phyloP scores from a whole-genome alignment of 306 rosid genomes.

The Casuarina cunninghamiana region DNA sequence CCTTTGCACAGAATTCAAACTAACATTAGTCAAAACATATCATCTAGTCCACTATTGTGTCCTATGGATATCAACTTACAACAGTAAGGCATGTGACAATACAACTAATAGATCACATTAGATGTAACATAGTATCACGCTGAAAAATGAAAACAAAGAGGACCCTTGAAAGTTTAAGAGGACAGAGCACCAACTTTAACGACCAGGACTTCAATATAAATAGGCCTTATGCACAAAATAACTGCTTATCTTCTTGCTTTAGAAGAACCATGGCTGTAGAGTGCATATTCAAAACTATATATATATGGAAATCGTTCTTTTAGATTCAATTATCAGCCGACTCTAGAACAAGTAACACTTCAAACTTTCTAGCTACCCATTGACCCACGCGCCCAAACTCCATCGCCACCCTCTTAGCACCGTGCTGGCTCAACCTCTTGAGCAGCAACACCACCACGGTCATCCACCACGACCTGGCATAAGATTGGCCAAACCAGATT shows the following conservation, averaged over 20 bases:
- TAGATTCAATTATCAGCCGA: no score
- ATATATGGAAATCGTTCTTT: no score
- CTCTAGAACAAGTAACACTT: no score
- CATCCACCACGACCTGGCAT: no score
- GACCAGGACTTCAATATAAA: neutral
- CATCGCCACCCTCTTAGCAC: no score
- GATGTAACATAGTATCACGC: neutral
- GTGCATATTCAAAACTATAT: no score
- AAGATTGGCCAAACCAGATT: no score
- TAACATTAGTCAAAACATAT: constrained; percentile 6
- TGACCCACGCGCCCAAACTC: no score
- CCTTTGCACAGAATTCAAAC: constrained; percentile 50
- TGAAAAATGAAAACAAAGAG: neutral
- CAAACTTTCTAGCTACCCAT: no score
- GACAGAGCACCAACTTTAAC: neutral
- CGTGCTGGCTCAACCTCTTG: no score
- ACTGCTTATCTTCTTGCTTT: neutral
- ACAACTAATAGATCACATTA: neutral
- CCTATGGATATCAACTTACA: constrained; percentile 8
- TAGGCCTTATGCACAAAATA: neutral
- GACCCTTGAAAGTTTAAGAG: neutral
- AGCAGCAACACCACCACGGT: no score
- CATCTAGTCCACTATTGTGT: constrained; percentile 6
- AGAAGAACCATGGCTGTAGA: no score
- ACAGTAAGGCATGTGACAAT: neutral